These are phyloP conservation scores for Cryptosporidium canis DNA, from an alignment of 169 alveolate genomes.

Conservation along the genomic window DNA sequence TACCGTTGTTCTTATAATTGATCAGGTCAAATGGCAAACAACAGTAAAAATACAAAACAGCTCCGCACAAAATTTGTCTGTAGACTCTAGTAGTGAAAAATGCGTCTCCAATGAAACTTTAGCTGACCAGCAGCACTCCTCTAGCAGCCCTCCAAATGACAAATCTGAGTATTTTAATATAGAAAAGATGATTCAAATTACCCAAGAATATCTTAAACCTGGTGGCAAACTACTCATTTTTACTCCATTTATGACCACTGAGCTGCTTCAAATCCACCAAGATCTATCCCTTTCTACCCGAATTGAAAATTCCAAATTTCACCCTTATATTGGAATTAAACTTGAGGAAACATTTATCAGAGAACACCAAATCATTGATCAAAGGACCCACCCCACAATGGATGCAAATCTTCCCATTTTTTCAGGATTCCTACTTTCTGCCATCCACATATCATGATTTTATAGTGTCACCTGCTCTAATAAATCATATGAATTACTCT, in stretches of 20 bases:
- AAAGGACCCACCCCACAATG: conserved; percentile 72
- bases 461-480: background rate
- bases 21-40: conserved; percentile 39
- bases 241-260: conserved; percentile 66
- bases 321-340: conserved; percentile 50
- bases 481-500: background rate
- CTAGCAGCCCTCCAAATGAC: background rate
- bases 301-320: conserved; percentile 23
- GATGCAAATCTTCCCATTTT: conserved; percentile 67
- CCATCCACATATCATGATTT: conserved; percentile 24
- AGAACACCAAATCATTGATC: conserved; percentile 57
- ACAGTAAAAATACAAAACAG: background rate
- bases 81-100: background rate
- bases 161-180: background rate
- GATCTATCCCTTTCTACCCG: conserved; percentile 40
- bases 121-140: no score
- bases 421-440: conserved; percentile 62
- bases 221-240: conserved; percentile 51
- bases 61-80: background rate
- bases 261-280: conserved; percentile 54
- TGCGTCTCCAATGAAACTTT: background rate
- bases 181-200: background rate
- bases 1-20: conserved; percentile 35
- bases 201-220: conserved; percentile 63
- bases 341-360: conserved; percentile 67